phyloP scores from a whole-genome alignment of 2,329 filamentous ascomycete species.

The Trichoderma sp. region DNA sequence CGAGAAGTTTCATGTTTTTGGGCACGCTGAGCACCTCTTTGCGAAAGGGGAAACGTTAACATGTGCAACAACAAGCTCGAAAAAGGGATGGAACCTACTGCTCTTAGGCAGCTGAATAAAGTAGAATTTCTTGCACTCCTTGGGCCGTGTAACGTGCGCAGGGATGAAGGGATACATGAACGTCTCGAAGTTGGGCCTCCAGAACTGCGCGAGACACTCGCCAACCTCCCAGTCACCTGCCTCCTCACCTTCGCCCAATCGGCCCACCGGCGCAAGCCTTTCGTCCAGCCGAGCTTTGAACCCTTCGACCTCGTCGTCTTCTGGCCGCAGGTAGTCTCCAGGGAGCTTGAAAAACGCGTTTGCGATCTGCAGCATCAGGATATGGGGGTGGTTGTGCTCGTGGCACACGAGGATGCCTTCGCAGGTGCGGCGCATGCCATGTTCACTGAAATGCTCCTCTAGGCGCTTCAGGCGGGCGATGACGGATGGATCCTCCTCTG shows the following conservation, averaged over 20 bases:
- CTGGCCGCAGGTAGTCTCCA: constrained; percentile 85
- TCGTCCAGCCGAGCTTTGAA: constrained; percentile 94
- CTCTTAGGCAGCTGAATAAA: constrained; percentile 91
- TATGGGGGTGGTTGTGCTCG: constrained; percentile 98
- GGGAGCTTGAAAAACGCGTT: constrained; percentile 99
- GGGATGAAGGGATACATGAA: constrained; percentile 99
- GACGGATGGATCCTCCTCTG: constrained; percentile 95
- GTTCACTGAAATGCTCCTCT: constrained; percentile 87
- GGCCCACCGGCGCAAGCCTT: constrained; percentile 85
- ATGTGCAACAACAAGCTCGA: neutral
- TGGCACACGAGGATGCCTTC: constrained; percentile 97
- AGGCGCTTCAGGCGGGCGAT: constrained; percentile 86
- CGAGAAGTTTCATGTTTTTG: constrained; percentile 99
- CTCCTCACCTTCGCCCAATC: constrained; percentile 80
- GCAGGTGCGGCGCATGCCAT: constrained; percentile 96
- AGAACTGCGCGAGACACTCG: constrained; percentile 96
- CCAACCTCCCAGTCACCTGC: constrained; percentile 86
- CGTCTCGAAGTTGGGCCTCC: constrained; percentile 97
- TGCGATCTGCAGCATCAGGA: constrained; percentile 97
- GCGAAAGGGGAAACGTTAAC: constrained; percentile 36
- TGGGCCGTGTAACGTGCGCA: constrained; percentile 90
- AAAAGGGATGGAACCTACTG: constrained; percentile 51
- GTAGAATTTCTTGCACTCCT: constrained; percentile 99
- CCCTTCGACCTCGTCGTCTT: constrained; percentile 89
- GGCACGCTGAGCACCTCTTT: constrained; percentile 86